These are phyloP conservation scores for Saturnispora zaruensis DNA, from an alignment of 805 yeast species.

Conservation along the genomic window DNA sequence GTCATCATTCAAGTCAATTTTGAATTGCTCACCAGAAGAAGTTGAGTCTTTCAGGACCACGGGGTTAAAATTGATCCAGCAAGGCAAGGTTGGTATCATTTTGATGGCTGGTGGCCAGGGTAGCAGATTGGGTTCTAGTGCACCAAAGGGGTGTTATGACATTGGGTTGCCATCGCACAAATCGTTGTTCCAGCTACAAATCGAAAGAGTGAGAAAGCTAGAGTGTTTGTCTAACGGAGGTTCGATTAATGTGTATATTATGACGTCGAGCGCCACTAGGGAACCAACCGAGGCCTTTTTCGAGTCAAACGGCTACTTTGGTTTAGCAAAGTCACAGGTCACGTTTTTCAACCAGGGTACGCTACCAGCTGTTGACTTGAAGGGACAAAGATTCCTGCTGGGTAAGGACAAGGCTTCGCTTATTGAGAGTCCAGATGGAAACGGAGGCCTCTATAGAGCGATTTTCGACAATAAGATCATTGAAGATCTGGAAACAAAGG, in stretches of 20 bases:
- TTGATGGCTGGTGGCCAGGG: slow-evolving; percentile 99
- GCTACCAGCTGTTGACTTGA: slow-evolving; percentile 72
- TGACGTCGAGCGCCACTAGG: slow-evolving; percentile 91
- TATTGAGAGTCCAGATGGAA: slow-evolving; percentile 93
- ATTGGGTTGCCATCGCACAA: slow-evolving; percentile 78
- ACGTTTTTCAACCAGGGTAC: slow-evolving; percentile 91
- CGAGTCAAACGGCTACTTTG: slow-evolving; percentile 54
- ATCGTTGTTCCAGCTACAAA: slow-evolving; percentile 85
- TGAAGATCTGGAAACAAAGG: slow-evolving; percentile 56
- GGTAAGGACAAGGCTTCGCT: slow-evolving; percentile 46
- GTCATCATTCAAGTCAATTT: slow-evolving; percentile 43
- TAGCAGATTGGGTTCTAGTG: slow-evolving; percentile 79
- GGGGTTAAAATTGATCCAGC: slow-evolving; percentile 63
- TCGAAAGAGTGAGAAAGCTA: slow-evolving; percentile 67
- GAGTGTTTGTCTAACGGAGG: slow-evolving; percentile 42
- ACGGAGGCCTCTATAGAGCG: slow-evolving; percentile 93
- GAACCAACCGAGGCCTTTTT: slow-evolving; percentile 67
- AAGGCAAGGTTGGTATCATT: slow-evolving; percentile 76
- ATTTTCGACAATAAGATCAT: slow-evolving; percentile 54
- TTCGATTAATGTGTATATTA: slow-evolving; percentile 74
- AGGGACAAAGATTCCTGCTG: slow-evolving; percentile 58
- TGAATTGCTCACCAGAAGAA: slow-evolving; percentile 26
- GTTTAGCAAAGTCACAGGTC: slow-evolving; percentile 51
- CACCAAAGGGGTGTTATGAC: slow-evolving; percentile 91
- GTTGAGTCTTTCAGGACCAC: slow-evolving; percentile 24